Conservation (phyloP, 345 rosid species). For the Arabis alpina region DNA sequence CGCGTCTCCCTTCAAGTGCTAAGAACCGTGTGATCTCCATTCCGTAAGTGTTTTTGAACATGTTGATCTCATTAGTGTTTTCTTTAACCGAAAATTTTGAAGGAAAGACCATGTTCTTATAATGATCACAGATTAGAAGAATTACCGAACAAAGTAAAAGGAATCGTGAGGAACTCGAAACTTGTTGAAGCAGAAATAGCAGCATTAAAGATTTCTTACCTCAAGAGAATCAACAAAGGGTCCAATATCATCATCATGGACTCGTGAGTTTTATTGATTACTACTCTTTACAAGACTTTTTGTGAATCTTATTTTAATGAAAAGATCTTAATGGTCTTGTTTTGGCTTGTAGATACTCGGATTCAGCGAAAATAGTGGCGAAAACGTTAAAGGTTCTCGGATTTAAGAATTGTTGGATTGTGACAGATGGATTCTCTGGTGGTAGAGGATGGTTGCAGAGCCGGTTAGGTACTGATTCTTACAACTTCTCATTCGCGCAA, state of each 20-base stretch:
- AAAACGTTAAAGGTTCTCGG: constrained; percentile 71
- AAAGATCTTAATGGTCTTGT: background rate
- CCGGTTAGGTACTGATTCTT: constrained; percentile 80
- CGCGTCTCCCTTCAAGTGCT: constrained; percentile 91
- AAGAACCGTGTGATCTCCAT: constrained; percentile 75
- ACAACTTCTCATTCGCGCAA: constrained; percentile 65
- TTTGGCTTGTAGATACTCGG: constrained; percentile 63
- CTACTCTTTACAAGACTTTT: background rate
- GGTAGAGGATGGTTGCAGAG: constrained; percentile 92
- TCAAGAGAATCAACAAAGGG: constrained; percentile 83
- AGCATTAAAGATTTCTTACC: constrained; percentile 86
- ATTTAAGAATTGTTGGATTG: constrained; percentile 76
- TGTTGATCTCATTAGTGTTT: background rate
- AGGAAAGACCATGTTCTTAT: background rate
- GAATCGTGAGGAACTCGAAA: constrained; percentile 70
- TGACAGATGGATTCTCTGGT: constrained; percentile 85
- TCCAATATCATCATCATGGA: constrained; percentile 82
- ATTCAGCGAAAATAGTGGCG: constrained; percentile 79
- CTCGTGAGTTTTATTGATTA: constrained; percentile 59
- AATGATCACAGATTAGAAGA: constrained; percentile 68
- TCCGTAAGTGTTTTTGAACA: constrained; percentile 61
- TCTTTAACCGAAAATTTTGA: background rate
- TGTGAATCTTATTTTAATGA: background rate
- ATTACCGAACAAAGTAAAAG: constrained; percentile 74
- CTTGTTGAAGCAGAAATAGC: constrained; percentile 89